phyloP scores from a whole-genome alignment of 2,329 filamentous ascomycete species.

The Dothistroma pini region DNA sequence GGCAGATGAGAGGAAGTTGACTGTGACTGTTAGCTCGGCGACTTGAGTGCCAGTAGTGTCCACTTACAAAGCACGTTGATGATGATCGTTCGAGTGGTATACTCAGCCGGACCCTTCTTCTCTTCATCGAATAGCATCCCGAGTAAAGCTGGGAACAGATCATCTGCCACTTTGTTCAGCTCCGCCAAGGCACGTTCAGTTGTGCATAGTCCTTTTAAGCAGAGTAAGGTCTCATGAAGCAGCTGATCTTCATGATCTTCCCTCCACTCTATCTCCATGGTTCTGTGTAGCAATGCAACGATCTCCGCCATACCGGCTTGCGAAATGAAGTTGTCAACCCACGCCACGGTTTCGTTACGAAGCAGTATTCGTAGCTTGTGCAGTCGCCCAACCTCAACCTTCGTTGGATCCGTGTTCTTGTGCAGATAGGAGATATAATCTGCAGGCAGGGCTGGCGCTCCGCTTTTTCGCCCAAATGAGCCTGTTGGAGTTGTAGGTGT shows the following conservation, averaged over 20 bases:
- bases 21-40: conserved; percentile 24
- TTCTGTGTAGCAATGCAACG: conserved; percentile 79
- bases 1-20: conserved; percentile 77
- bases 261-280: conserved; percentile 94
- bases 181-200: conserved; percentile 81
- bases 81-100: conserved; percentile 86
- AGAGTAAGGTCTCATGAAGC: conserved; percentile 86
- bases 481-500: conserved; percentile 26
- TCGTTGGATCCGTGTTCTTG: conserved; percentile 74
- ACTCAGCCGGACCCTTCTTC: conserved; percentile 95
- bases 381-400: conserved; percentile 88
- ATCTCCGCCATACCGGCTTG: conserved; percentile 92
- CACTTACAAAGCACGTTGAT: conserved; percentile 69
- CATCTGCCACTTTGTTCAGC: conserved; percentile 71
- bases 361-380: conserved; percentile 88
- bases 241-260: conserved; percentile 95
- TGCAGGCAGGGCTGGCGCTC: conserved; percentile 60
- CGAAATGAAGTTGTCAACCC: conserved; percentile 89
- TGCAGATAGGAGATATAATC: conserved; percentile 85
- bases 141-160: conserved; percentile 80
- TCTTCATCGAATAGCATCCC: conserved; percentile 95
- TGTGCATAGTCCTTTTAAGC: conserved; percentile 90
- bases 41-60: not conserved
- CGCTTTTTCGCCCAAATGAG: conserved; percentile 28
- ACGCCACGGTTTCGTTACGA: conserved; percentile 90